Percentiles rank a stretch among this genome's conserved stretches.
phyloP scores from a whole-genome alignment of 169 alveolate genomes.

The Plasmodium vivax region DNA sequence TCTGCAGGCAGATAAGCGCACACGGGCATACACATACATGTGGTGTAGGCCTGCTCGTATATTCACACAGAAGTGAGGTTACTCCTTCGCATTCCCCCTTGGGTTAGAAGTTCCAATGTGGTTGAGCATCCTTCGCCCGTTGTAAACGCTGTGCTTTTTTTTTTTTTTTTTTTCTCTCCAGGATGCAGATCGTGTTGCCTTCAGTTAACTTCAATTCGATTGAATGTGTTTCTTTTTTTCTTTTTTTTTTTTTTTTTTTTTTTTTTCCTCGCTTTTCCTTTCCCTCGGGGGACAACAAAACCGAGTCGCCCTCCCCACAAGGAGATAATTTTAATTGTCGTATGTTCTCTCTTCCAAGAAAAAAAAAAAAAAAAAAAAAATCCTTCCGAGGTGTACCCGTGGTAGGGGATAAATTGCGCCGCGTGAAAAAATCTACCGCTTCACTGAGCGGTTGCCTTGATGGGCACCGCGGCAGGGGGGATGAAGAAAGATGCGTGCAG shows the following conservation, averaged over 20 bases:
- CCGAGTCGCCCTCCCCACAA: background rate
- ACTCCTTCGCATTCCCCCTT: background rate
- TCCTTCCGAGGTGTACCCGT: background rate
- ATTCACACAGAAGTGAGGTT: background rate
- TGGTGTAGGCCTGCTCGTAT: background rate
- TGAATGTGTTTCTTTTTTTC: background rate
- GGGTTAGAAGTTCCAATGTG: background rate
- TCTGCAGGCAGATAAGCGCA: background rate
- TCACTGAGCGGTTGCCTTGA: background rate
- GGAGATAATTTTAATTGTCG: background rate
- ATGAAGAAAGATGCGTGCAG: background rate
- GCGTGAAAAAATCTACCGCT: background rate
- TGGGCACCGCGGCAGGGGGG: background rate
- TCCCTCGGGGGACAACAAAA: background rate
- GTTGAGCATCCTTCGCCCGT: background rate
- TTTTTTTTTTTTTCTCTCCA: background rate
- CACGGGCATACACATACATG: background rate
- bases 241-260: too few species aligned
- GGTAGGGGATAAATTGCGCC: background rate
- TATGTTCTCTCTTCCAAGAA: too few species aligned
- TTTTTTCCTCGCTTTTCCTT: background rate
- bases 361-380: too few species aligned
- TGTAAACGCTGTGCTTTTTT: background rate
- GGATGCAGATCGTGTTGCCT: background rate
- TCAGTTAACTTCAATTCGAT: background rate